Evolutionary conservation across 805 yeast species (phyloP).

Genomic region (Nakazawaea molendinolei): DNA sequence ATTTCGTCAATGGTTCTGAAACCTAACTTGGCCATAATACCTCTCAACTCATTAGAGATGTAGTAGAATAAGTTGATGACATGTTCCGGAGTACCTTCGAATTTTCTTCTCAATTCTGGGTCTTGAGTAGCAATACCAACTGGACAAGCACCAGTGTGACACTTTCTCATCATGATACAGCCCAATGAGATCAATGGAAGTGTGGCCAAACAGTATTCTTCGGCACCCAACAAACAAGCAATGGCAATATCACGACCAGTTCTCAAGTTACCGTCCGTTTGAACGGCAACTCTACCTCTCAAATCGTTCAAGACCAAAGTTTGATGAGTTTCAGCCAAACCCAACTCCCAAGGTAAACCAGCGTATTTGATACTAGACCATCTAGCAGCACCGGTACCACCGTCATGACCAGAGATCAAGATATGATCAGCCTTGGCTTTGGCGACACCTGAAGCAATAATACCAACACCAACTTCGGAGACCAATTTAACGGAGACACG

Average conservation of each 20-base stretch:
- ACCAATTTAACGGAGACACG: slow-evolving; percentile 95
- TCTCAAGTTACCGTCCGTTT: slow-evolving; percentile 97
- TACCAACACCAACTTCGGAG: slow-evolving; percentile 98
- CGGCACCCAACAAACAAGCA: slow-evolving; percentile 95
- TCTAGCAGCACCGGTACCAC: slow-evolving; percentile 99
- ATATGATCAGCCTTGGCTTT: slow-evolving; percentile 98
- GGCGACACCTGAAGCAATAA: slow-evolving; percentile 98
- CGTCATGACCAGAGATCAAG: slow-evolving; percentile 95
- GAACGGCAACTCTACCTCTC: slow-evolving; percentile 92
- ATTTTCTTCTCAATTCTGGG: slow-evolving; percentile 86
- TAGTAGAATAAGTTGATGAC: slow-evolving; percentile 97
- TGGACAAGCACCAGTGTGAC: slow-evolving; percentile 92
- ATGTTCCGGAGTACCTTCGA: slow-evolving; percentile 96
- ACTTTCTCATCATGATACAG: slow-evolving; percentile 92
- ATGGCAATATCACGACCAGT: slow-evolving; percentile 96
- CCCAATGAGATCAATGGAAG: slow-evolving; percentile 97
- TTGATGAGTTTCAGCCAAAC: slow-evolving; percentile 97
- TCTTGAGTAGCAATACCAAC: slow-evolving; percentile 99
- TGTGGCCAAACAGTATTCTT: slow-evolving; percentile 97
- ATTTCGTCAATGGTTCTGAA: slow-evolving; percentile 94
- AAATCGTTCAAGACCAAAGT: slow-evolving; percentile 92
- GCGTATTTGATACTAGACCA: slow-evolving; percentile 97
- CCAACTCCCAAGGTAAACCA: slow-evolving; percentile 98
- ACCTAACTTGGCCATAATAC: slow-evolving; percentile 90
- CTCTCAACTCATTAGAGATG: slow-evolving; percentile 85